Evolutionary conservation across 2,329 filamentous ascomycete species (phyloP).

Genomic region (Emmonsia crescens): DNA sequence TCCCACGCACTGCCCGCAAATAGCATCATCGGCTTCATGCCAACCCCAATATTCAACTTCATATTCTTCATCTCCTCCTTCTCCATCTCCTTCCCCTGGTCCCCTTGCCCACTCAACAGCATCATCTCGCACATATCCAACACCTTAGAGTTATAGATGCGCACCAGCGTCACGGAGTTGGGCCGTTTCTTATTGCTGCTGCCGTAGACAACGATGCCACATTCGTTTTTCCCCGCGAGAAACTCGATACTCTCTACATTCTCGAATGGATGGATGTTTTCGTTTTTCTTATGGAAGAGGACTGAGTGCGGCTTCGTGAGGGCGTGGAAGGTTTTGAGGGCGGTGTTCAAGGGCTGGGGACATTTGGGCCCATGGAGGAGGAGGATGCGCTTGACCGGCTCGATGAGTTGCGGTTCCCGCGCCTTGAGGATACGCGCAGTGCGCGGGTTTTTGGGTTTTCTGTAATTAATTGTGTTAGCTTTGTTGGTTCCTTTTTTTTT

Average conservation of each 20-base stretch:
- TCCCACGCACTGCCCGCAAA: conserved; percentile 87
- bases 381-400: conserved; percentile 83
- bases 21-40: conserved; percentile 78
- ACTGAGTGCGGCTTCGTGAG: conserved; percentile 76
- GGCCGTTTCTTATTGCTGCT: conserved; percentile 90
- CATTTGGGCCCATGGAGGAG: conserved; percentile 81
- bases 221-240: conserved; percentile 93
- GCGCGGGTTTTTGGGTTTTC: conserved; percentile 69
- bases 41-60: conserved; percentile 57
- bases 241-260: conserved; percentile 82
- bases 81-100: conserved; percentile 52
- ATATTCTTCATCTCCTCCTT: conserved; percentile 49
- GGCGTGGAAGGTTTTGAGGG: conserved; percentile 71
- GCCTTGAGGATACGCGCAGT: conserved; percentile 92
- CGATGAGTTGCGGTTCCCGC: conserved; percentile 74
- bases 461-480: conserved; percentile 19
- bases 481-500: neutral
- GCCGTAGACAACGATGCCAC: conserved; percentile 72
- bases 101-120: conserved; percentile 45
- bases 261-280: conserved; percentile 81
- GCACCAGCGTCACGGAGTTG: conserved; percentile 70
- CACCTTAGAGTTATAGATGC: conserved; percentile 76
- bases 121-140: conserved; percentile 91
- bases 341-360: conserved; percentile 71
- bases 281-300: conserved; percentile 96